Evolutionary conservation across 139 green algal species (phyloP).

Genomic region (Penium margaritaceum): DNA sequence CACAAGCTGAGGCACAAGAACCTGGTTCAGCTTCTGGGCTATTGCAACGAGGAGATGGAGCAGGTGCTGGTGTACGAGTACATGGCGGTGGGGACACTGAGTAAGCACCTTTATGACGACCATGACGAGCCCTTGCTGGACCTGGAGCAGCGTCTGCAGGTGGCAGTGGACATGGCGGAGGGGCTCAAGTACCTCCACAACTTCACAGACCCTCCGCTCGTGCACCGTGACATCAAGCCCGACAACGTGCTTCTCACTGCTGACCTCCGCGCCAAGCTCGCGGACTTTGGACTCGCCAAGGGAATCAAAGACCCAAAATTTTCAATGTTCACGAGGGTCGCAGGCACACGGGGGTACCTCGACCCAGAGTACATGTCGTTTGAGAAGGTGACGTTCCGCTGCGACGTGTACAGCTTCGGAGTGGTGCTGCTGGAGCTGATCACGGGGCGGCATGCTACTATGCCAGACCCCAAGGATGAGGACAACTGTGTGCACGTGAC

Average conservation of each 20-base stretch:
- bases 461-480: no score
- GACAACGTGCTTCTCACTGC: constrained; percentile 50
- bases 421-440: no score
- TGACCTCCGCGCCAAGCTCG: constrained; percentile 5
- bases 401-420: constrained; percentile 42
- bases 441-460: no score
- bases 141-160: neutral
- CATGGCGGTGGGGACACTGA: constrained; percentile 30
- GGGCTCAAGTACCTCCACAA: constrained; percentile 43
- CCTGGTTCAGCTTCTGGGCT: constrained; percentile 33
- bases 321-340: constrained; percentile 19
- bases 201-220: neutral
- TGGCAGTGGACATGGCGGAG: constrained; percentile 5
- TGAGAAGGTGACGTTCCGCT: constrained; percentile 16
- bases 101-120: constrained; percentile 29
- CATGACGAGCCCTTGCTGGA: no score
- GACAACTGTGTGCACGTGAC: no score
- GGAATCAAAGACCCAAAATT: neutral
- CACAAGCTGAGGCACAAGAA: no score
- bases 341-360: constrained; percentile 34
- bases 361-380: constrained; percentile 32
- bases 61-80: constrained; percentile 40
- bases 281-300: constrained; percentile 1
- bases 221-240: constrained; percentile 53
- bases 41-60: constrained; percentile 31